Percentiles rank a stretch among this genome's conserved stretches.
Evolutionary conservation across 1,139 yeast species (phyloP).

Genomic region (Debaryomyces singareniensis): DNA sequence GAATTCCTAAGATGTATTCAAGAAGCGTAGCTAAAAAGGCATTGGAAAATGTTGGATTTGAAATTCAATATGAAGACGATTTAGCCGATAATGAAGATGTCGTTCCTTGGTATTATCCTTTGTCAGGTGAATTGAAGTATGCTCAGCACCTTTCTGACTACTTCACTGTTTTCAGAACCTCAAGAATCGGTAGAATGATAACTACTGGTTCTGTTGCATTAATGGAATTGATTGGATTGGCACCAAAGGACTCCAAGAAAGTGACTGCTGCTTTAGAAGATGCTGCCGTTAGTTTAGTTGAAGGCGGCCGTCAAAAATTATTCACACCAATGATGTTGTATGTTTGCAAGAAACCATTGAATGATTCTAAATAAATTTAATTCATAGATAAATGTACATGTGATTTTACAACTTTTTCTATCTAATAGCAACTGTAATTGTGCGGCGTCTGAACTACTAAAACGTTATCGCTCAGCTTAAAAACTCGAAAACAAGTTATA

Average conservation of each 20-base stretch:
- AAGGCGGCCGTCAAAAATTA: slow-evolving; percentile 82
- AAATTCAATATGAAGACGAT: slow-evolving; percentile 67
- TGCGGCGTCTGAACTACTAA: no score
- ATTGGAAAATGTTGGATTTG: slow-evolving; percentile 81
- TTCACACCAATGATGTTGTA: slow-evolving; percentile 97
- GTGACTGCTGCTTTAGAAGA: slow-evolving; percentile 92
- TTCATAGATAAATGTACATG: background rate
- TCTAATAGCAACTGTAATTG: no score
- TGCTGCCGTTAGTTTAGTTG: slow-evolving; percentile 93
- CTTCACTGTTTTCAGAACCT: slow-evolving; percentile 84
- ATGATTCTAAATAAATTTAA: slow-evolving; percentile 6
- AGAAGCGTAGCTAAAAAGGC: slow-evolving; percentile 85
- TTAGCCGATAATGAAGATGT: slow-evolving; percentile 78
- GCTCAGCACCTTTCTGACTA: slow-evolving; percentile 75
- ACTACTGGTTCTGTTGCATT: slow-evolving; percentile 77
- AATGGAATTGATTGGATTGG: slow-evolving; percentile 78
- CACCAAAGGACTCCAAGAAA: slow-evolving; percentile 89
- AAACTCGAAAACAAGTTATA: no score
- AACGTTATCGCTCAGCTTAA: no score
- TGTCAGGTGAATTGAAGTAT: slow-evolving; percentile 88
- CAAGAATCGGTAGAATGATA: slow-evolving; percentile 74
- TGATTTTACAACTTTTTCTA: no score
- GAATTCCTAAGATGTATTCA: slow-evolving; percentile 94
- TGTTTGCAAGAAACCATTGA: slow-evolving; percentile 70
- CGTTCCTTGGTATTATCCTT: slow-evolving; percentile 97